Evolutionary conservation across 805 yeast genomes (phyloP), one percentile per base, ranked within the genome.

Genomic region (Teunomyces stri): DNA sequence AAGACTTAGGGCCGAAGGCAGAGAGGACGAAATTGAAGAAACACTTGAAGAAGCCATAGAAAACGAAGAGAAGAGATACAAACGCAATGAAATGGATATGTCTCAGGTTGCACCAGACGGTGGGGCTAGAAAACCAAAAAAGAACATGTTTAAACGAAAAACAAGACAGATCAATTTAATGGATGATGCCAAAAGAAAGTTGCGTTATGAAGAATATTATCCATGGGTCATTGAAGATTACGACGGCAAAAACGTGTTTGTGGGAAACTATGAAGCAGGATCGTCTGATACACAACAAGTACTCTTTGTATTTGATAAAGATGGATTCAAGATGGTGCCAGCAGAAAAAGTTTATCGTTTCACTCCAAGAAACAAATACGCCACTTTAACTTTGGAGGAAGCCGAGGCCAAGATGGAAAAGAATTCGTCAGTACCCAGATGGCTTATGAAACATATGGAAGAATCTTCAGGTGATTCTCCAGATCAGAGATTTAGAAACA

Each of bases 161-260:
- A 90, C 97, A 1, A 80, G 91, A 58, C 96, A 91, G 65, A 81
- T 89, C 15, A 83, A 79, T 55, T 79, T 85, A 22, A 81, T 89
- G 62, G 89, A 89, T 59, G 98, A 91, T 57, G 80, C 80, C 6
- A 91, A 89, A 51, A 79, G 92, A 52, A 85, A 82, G 60, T 72
- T 94, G 52, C 77, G 98, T 61, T 94, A 92, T 62, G 99, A 94
- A 69, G 99, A 94, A 68, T 89, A 85, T 64, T 92, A 88, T 59
- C 99, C 99, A 0, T 94, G 99, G 99, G 96, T 94, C 13, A 72
- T 94, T 76, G 99, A 94, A 69, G 99, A 94, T 68, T 92, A 87
- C 64, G 97, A 90, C 60, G 96, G 96, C 40, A 78, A 81, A 51
- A 92, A 94, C 62, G 92, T 96, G 0, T 94, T 89, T 87, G 97